Evolutionary conservation across 2,329 filamentous ascomycete genomes (phyloP), one percentile per base, ranked within the genome.

Genomic region (Talaromyces sp.): DNA sequence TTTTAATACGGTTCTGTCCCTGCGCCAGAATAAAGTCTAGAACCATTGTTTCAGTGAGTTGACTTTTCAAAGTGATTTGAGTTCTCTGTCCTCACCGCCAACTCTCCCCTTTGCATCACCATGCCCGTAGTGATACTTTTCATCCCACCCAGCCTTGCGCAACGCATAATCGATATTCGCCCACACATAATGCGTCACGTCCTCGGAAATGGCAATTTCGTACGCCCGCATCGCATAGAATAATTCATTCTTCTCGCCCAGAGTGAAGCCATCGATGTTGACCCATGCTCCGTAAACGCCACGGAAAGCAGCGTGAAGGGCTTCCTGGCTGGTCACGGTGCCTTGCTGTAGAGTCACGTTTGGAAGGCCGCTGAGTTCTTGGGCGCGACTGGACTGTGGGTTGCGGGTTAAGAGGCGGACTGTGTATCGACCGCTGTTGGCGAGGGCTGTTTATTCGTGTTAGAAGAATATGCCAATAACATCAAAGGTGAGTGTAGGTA

Each of bases 201-300:
- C 77, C 72, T 5, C 76, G 73, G 44, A 78, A 63, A 64, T 79
- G 71, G 68, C 80, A 77, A 59, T 72, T 64, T 47, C 80, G 71
- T 55, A 82, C 74, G 5, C 75, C 70, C 79, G 77, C 33, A 65
- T 62, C 18, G 79, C 63, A 79, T 70, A 74, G 63, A 70, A 75
- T 4, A 73, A 59, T 56, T 75, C 73, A 1, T 63, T 61, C 57
- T 74, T 75, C 55, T 73, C 70, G 2, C 73, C 68, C 9, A 59
- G 66, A 64, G 80, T 82, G 68, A 83, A 84, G 23, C 81, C 80
- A 64, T 85, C 81, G 31, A 80, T 79, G 66, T 85, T 85, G 36
- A 84, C 73, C 64, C 80, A 85, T 5, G 80, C 81, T 9, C 76
- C 78, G 64, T 78, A 75, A 30, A 77, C 77, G 1, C 76, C 80